These are phyloP conservation scores for Evansstolkia leycettana DNA, from an alignment of 495 filamentous ascomycete genomes.

Conservation along the genomic window DNA sequence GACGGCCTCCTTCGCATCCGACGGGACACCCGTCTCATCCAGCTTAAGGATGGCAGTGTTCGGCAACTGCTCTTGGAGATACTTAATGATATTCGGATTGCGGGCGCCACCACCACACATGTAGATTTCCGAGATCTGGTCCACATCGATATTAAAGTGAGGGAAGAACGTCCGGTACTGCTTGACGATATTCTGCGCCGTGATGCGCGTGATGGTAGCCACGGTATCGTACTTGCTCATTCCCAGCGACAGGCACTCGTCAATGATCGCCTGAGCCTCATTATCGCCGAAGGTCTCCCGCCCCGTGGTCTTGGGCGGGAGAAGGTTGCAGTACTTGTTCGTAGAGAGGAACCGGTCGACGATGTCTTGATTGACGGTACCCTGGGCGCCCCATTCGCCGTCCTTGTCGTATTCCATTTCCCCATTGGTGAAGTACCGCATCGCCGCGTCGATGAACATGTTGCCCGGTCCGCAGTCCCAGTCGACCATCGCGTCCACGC, in stretches of 20 bases:
- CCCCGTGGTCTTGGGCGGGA: conserved; percentile 45
- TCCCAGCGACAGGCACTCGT: no score
- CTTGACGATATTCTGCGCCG: conserved; percentile 42
- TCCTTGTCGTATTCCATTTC: conserved; percentile 28
- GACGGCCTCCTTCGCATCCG: conserved; percentile 36
- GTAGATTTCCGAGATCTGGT: conserved; percentile 28
- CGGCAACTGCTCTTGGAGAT: conserved; percentile 26
- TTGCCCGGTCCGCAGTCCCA: conserved; percentile 38
- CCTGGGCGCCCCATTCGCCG: conserved; percentile 38
- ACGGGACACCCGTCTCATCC: conserved; percentile 31
- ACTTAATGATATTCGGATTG: conserved; percentile 34
- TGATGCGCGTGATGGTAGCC: conserved; percentile 44
- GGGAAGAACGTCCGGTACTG: conserved; percentile 24
- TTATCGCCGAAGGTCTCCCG: conserved; percentile 45
- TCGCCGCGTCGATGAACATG: conserved; percentile 27
- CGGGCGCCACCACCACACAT: conserved; percentile 40
- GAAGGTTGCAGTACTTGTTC: conserved; percentile 11
- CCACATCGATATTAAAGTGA: no score
- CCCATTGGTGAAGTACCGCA: conserved; percentile 24
- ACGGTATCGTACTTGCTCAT: conserved; percentile 29
- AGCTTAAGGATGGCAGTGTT: conserved; percentile 28
- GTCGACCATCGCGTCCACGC: conserved; percentile 33
- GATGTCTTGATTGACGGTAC: conserved; percentile 37
- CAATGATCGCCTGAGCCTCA: conserved; percentile 25
- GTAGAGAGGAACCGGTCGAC: conserved; percentile 37